Evolutionary conservation across 2,329 filamentous ascomycete species (phyloP).

Genomic region (Talaromyces sp.): DNA sequence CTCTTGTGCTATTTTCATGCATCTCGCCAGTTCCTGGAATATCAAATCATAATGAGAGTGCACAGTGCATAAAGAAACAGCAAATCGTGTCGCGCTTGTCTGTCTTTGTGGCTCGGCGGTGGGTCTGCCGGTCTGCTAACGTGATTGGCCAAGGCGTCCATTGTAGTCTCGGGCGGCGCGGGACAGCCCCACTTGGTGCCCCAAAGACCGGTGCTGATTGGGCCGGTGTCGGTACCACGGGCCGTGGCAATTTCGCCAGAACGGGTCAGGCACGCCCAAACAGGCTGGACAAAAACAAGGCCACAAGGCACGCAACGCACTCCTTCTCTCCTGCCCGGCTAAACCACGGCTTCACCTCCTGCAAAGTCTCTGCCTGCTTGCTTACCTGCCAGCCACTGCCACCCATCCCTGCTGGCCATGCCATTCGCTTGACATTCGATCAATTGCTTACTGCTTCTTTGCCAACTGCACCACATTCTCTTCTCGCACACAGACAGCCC

Average conservation of each 20-base stretch:
- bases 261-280: neutral
- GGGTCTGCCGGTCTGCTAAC: neutral
- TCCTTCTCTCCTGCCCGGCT: neutral
- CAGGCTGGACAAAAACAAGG: neutral
- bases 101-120: neutral
- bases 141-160: neutral
- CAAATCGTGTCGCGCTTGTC: neutral
- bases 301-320: neutral
- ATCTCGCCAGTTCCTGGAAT: no score
- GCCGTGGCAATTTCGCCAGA: neutral
- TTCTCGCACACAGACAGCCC: constrained; percentile 1
- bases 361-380: neutral
- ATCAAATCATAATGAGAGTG: no score
- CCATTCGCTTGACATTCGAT: constrained; percentile 9
- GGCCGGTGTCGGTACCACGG: neutral
- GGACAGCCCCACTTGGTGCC: neutral
- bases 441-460: neutral
- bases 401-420: constrained; percentile 9
- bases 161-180: neutral
- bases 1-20: neutral
- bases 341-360: neutral
- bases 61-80: neutral
- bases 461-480: constrained; percentile 11
- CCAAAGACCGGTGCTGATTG: neutral
- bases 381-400: constrained; percentile 4